These are phyloP conservation scores for Vanilla planifolia DNA, from an alignment of 106 monocot genomes.

Conservation along the genomic window DNA sequence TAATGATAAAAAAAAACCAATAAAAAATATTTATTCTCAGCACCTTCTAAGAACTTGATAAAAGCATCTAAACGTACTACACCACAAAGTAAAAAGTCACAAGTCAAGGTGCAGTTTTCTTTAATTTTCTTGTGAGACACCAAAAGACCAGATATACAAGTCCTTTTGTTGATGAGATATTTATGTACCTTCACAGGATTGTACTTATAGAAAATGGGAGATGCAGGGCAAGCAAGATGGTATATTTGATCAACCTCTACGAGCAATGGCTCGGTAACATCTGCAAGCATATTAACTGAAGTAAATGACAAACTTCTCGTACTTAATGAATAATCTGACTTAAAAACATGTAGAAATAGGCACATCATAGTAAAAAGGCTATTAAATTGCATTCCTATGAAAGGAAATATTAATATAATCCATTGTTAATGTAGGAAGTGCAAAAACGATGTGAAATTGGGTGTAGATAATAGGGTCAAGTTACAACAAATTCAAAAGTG, in stretches of 20 bases:
- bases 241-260: constrained; percentile 99
- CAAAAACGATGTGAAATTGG: too few relatives aligned
- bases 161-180: background rate
- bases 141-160: background rate
- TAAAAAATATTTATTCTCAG: background rate
- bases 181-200: constrained; percentile 86
- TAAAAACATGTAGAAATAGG: too few relatives aligned
- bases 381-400: too few relatives aligned
- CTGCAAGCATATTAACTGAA: constrained; percentile 28
- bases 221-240: constrained; percentile 97
- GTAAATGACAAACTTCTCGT: constrained; percentile 4
- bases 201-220: constrained; percentile 98
- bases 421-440: too few relatives aligned
- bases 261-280: constrained; percentile 85
- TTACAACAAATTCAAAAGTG: too few relatives aligned
- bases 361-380: too few relatives aligned
- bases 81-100: too few relatives aligned
- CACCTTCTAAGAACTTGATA: background rate
- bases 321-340: too few relatives aligned
- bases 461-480: too few relatives aligned
- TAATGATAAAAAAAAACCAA: background rate
- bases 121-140: background rate
- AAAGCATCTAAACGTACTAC: too few relatives aligned
- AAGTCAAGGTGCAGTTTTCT: too few relatives aligned
- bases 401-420: too few relatives aligned